A percentile compares a stretch with the other conserved stretches of the same genome.
These are phyloP conservation scores for Pichia sp. DNA, from an alignment of 1,139 yeast species.

Conservation along the genomic window DNA sequence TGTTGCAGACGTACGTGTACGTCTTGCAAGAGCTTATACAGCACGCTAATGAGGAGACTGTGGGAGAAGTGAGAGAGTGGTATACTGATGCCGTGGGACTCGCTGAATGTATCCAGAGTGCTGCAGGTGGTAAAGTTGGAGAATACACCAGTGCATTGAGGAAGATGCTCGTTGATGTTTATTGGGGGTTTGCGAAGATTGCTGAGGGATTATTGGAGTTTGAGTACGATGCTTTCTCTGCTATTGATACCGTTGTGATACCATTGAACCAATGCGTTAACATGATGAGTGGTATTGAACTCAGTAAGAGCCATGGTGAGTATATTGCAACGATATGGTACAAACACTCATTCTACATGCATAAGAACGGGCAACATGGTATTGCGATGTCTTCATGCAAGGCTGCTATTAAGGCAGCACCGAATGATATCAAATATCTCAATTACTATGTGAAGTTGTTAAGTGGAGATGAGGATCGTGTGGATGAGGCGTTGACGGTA, in stretches of 20 bases:
- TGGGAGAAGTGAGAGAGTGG: slow-evolving; percentile 14
- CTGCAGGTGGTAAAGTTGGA: slow-evolving; percentile 7
- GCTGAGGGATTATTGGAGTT: slow-evolving; percentile 16
- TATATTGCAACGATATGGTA: slow-evolving; percentile 20
- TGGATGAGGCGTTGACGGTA: slow-evolving; percentile 35
- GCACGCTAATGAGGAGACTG: slow-evolving; percentile 13
- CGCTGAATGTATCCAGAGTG: slow-evolving; percentile 16
- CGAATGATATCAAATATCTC: slow-evolving; percentile 40
- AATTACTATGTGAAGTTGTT: slow-evolving; percentile 45
- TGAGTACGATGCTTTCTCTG: slow-evolving; percentile 9
- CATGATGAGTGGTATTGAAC: background rate
- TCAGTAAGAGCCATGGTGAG: background rate
- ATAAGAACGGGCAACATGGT: slow-evolving; percentile 29
- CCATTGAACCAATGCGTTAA: background rate
- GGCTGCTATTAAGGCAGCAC: slow-evolving; percentile 30
- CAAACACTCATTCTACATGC: slow-evolving; percentile 30
- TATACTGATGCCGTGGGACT: slow-evolving; percentile 13
- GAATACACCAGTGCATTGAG: slow-evolving; percentile 7
- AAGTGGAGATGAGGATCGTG: slow-evolving; percentile 45
- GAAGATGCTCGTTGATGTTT: slow-evolving; percentile 12
- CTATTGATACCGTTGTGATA: slow-evolving; percentile 7
- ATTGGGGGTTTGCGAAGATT: slow-evolving; percentile 15
- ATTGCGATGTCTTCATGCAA: slow-evolving; percentile 32
- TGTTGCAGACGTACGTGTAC: slow-evolving; percentile 23
- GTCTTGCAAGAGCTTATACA: slow-evolving; percentile 22